Evolutionary conservation across 1,284 basidiomycete genomes (phyloP).

Genomic region (Sporisorium graminicola): DNA sequence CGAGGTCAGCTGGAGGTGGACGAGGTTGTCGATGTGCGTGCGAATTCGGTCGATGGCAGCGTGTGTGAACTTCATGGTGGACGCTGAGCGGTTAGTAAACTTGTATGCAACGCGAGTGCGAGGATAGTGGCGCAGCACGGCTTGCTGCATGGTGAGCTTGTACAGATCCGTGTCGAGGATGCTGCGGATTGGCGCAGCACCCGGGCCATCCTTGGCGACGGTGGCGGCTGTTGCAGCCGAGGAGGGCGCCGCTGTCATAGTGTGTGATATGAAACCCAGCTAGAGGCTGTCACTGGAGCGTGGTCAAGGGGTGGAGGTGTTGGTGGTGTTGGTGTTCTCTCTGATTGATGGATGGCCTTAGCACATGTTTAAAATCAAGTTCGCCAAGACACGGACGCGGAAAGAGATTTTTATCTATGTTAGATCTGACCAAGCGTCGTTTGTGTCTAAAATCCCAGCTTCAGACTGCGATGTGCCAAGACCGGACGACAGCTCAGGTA

Average conservation of each 20-base stretch:
- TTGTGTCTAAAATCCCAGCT: no score
- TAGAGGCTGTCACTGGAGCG: background rate
- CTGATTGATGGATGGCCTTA: no score
- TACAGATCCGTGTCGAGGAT: conserved; percentile 96
- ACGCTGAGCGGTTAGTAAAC: conserved; percentile 84
- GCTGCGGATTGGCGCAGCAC: conserved; percentile 71
- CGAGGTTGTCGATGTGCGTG: conserved; percentile 75
- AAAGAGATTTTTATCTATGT: no score
- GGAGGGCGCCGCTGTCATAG: conserved; percentile 1
- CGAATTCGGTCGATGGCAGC: conserved; percentile 79
- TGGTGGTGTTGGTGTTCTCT: no score
- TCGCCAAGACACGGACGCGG: no score
- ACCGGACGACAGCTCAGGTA: no score
- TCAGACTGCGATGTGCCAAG: no score
- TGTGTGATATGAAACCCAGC: background rate
- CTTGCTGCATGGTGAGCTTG: conserved; percentile 99
- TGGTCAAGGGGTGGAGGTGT: no score
- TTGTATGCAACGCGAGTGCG: conserved; percentile 75
- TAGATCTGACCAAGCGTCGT: no score
- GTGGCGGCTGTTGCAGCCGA: background rate
- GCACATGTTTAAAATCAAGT: no score
- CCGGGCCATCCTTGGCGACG: conserved; percentile 23
- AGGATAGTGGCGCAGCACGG: conserved; percentile 85
- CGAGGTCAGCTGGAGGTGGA: conserved; percentile 75
- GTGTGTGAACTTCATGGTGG: conserved; percentile 79